Evolutionary conservation across 805 yeast species (phyloP), one percentile per base, ranked within the genome.

Genomic region (Yamadazyma sp.): DNA sequence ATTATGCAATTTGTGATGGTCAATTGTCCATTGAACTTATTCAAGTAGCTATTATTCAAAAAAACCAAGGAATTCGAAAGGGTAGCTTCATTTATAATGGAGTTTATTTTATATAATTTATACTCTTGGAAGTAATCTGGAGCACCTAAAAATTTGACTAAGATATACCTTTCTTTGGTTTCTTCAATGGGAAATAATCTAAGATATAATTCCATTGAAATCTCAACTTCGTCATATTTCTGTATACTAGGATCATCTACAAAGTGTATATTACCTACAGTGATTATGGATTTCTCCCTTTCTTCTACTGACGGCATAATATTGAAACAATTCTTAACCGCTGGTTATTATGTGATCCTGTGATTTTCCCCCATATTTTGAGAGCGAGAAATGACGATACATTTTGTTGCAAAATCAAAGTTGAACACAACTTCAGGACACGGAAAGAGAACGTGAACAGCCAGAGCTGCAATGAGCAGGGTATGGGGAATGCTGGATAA

Each of bases 1-100:
- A 74, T 46, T 4, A 62, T 43, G 19, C 72, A 65, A 3, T 52
- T 44, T 20, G 62, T 65, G 16, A 76, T 43, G 0, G 79, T 75
- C 48, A 75, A 52, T 21, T 49, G 60, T 28, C 64, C 58, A 15
- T 56, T 50, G 32, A 58, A 63, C 10, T 45, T 41, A 25, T 50
- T 39, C 22, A 74, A 52, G 15, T 60, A 45, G 20, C 65, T 39
- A 27, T 63, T 53, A 45, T 73, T 71, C 23, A 63, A 55, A 30
- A 75, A 53, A 20, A 55, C 60, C 2, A 75, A 62, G 10, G 62
- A 49, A 30, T 56, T 50, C 2, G 46, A 40, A 0, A 49, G 50
- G 7, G 60, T 42, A 1, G 38, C 30, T 4, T 46, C 40, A 14
- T 58, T 52, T 31, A 53, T 53, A 14, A 65, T 51, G n/a, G 56